Evolutionary conservation across 2,329 filamentous ascomycete species (phyloP), one percentile per base, ranked within the genome.

Genomic region (Raffaelea ambrosiae): DNA sequence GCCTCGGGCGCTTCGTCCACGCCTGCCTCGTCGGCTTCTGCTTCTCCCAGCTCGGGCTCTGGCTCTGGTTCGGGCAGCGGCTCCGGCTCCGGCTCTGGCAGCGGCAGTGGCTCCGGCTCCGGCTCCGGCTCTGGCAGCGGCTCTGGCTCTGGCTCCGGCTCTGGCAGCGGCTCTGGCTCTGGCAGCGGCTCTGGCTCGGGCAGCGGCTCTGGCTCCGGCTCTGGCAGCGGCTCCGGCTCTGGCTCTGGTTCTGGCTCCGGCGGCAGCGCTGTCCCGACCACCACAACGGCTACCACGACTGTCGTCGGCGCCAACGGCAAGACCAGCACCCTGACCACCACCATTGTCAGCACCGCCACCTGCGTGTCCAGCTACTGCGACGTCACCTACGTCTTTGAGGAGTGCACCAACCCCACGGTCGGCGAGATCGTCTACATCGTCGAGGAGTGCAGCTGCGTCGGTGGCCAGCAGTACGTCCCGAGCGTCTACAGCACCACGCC

Each of bases 391-490:
- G 40, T 49, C 43, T 49, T 49, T 14, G 39, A 21, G 13, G 23
- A 35, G 26, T 49, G 47, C 47, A 21, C 38, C 10, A 31, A 43
- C 4, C 43, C 43, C n/a, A 1, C 47, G 3, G 22, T 39, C 21
- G n/a, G 13, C 3, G 43, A 49, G 39, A 23, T 46, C 18, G 47
- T 49, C 47, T 49, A 49, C 43, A 10, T 49, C 22, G 39, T 46
- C 18, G 39, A 49, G 47, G 31, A 38, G 43, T 49, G 47, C 31
- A 29, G 43, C 39, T 49, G 47, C 47, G 13, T 33, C 13, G 31
- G 47, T 13, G 47, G 47, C 39, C 21, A 42, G 11, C 22, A 18
- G 16, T 49, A 49, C 43, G 38, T 41, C 33, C 31, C 35, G 19
- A 10, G 5, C 16, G 4, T 20, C 9, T 38, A 46, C 9, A 36